A percentile compares a stretch with the other conserved stretches of the same genome.
Evolutionary conservation across 1,139 yeast genomes (phyloP).

Genomic region (Nadsonia commutata): DNA sequence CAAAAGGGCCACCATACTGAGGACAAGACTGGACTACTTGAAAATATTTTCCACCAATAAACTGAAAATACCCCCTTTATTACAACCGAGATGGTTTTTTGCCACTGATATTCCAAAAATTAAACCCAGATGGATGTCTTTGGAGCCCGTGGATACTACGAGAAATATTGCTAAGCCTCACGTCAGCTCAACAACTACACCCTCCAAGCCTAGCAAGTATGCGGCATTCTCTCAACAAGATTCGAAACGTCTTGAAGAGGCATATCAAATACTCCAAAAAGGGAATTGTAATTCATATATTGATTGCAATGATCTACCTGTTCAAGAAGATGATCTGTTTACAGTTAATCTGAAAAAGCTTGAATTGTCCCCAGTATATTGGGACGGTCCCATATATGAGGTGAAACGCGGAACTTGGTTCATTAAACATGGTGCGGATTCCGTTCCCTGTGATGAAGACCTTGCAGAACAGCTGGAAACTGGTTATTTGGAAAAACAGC

Average conservation of each 20-base stretch:
- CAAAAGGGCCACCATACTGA: not conserved
- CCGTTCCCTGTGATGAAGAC: slow-evolving; percentile 38
- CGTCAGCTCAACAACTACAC: slow-evolving; percentile 18
- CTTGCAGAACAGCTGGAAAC: slow-evolving; percentile 47
- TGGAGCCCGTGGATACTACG: not conserved
- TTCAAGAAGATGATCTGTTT: slow-evolving; percentile 69
- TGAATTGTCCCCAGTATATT: slow-evolving; percentile 55
- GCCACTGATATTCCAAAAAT: slow-evolving; percentile 64
- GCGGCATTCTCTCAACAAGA: slow-evolving; percentile 56
- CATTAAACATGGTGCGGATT: slow-evolving; percentile 31
- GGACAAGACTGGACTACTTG: not conserved
- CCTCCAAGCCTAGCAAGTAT: slow-evolving; percentile 43
- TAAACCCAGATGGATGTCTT: slow-evolving; percentile 36
- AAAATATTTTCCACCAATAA: not conserved
- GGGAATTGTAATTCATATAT: slow-evolving; percentile 3
- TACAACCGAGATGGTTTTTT: slow-evolving; percentile 45
- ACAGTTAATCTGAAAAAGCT: slow-evolving; percentile 47
- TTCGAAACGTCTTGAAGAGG: slow-evolving; percentile 42
- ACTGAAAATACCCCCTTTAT: slow-evolving; percentile 4
- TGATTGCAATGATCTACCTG: slow-evolving; percentile 25
- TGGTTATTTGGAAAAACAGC: slow-evolving; percentile 30
- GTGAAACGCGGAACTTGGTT: slow-evolving; percentile 86
- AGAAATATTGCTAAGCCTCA: not conserved
- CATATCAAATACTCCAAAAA: slow-evolving; percentile 21
- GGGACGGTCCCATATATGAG: slow-evolving; percentile 83